Conservation (phyloP, 1,139 yeast species). For the Yamadazyma spencermartinsiae region DNA sequence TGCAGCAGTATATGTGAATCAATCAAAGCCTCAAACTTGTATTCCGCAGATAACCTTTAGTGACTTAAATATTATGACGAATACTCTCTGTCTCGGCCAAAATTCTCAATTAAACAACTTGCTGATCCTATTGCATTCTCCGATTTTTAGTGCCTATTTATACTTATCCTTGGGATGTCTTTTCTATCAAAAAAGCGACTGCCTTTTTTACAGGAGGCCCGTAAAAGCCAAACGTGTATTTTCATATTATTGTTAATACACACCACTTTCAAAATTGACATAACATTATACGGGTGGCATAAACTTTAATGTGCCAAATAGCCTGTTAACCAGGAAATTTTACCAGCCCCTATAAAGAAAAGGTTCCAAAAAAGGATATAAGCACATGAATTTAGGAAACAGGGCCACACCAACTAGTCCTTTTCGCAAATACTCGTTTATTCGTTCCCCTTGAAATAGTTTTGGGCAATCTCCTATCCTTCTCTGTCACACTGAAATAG, state of each 20-base stretch:
- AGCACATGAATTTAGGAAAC: slow-evolving; percentile 2
- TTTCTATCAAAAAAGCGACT: neutral
- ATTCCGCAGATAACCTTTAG: no score
- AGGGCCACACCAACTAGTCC: neutral
- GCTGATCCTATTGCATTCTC: neutral
- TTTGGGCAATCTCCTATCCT: neutral
- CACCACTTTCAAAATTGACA: neutral
- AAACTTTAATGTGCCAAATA: neutral
- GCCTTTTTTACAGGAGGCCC: neutral
- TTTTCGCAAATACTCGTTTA: neutral
- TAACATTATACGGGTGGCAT: neutral
- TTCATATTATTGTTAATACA: neutral
- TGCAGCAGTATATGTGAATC: neutral
- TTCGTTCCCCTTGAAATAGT: neutral
- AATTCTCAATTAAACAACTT: neutral
- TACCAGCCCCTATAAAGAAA: slow-evolving; percentile 1
- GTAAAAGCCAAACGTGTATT: neutral
- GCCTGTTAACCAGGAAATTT: neutral
- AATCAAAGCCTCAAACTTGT: neutral
- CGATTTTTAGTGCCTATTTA: neutral
- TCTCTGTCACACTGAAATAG: neutral
- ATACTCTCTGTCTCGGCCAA: neutral
- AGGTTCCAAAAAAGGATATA: slow-evolving; percentile 1
- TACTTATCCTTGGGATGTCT: neutral
- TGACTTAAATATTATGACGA: neutral